Conservation (phyloP, 441 rosid genomes). For the Kokia cookei region DNA sequence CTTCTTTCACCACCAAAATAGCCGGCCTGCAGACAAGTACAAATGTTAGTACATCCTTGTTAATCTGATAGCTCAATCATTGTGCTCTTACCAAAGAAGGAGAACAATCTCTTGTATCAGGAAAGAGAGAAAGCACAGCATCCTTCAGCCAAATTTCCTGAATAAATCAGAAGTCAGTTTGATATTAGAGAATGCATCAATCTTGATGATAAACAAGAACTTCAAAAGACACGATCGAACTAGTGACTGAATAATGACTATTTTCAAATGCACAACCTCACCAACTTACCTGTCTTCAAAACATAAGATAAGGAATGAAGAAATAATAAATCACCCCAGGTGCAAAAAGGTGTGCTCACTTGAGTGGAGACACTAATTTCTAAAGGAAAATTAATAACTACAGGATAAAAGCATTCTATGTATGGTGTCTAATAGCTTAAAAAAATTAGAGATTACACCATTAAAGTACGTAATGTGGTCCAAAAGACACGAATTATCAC, state of each 20-base stretch:
- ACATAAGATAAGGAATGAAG: background rate
- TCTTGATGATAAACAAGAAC: slow-evolving; percentile 14
- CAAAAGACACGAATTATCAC: background rate
- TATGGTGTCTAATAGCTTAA: background rate
- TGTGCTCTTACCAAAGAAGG: slow-evolving; percentile 64
- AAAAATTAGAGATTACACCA: background rate
- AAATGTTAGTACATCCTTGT: slow-evolving; percentile 11
- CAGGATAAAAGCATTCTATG: background rate
- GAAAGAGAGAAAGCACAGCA: slow-evolving; percentile 64
- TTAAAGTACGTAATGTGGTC: background rate
- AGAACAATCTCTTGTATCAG: slow-evolving; percentile 79
- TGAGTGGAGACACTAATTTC: background rate
- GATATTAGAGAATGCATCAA: slow-evolving; percentile 25
- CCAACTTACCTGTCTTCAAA: slow-evolving; percentile 2
- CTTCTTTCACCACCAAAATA: slow-evolving; percentile 63
- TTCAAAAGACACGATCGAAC: background rate
- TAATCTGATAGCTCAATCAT: background rate
- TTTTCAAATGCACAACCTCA: background rate
- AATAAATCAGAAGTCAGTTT: slow-evolving; percentile 30
- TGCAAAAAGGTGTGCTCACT: background rate
- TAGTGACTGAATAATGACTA: background rate
- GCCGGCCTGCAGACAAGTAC: slow-evolving; percentile 40
- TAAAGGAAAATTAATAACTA: background rate
- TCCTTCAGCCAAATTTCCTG: slow-evolving; percentile 92
- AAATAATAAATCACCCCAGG: background rate